Evolutionary conservation across 2,329 filamentous ascomycete genomes (phyloP), one percentile per base, ranked within the genome.

Genomic region (Alternaria sp.): DNA sequence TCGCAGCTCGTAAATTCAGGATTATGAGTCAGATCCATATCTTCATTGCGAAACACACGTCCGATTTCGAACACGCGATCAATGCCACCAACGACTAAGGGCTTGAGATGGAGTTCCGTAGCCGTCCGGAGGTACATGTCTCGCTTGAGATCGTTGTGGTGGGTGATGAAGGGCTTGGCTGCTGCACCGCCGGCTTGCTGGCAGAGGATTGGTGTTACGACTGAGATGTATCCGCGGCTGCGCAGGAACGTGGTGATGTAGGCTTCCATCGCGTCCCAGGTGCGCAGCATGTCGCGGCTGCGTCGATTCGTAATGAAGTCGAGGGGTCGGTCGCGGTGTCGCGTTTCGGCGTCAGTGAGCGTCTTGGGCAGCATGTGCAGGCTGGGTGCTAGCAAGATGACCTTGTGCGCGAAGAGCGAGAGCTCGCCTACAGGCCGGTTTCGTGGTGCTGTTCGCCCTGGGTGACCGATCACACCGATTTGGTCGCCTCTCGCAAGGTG

Each of bases 1-100:
- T 99, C 96, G 80, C 93, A 93, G 23, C 93, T 97, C 41, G 96
- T 99, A 84, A 99, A 99, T 80, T 99, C 96, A 45, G 92, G 96
- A 85, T 98, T 99, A 86, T 99, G 96, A 7, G 96, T 99, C 55
- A 96, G 84, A 79, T 97, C 93, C 68, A 93, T 91, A 63, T 92
- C 90, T 81, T 97, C 94, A 77, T 99, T 99, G 74, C 96, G 86
- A 88, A 99, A 99, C 79, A 97, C 93, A 69, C 94, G 91, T 69
- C 96, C 96, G 67, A 99, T 89, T 81, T 99, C 96, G 82, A 97
- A 99, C 12, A 99, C 96, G 73, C 92, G 89, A 84, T 97, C 92
- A 45, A 98, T 87, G 63, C 95, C 96, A 75, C 96, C 96, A 33
- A 99, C 95, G 54, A 98, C 91, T 63, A 92, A 86, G 89, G 96